Percentiles rank a stretch among this genome's conserved stretches.
Conservation (phyloP, 345 rosid species). For the Lenwebbia sp. region DNA sequence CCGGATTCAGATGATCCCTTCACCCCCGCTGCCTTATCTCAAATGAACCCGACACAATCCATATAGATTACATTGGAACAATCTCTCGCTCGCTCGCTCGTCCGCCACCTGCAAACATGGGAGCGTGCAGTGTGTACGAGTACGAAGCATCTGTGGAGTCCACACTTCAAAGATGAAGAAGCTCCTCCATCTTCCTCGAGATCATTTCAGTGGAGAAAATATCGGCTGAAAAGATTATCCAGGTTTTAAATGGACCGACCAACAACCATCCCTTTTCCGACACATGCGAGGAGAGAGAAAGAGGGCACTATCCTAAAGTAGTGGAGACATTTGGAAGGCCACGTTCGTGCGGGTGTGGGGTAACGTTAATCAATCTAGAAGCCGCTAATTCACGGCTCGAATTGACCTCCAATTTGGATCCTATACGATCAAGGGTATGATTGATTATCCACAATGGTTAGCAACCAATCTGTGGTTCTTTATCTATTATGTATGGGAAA, state of each 20-base stretch:
- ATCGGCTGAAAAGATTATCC: not conserved
- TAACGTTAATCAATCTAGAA: not conserved
- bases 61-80: not conserved
- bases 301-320: not conserved
- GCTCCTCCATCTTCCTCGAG: not conserved
- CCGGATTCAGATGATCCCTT: not conserved
- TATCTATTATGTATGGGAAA: not conserved
- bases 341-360: not conserved
- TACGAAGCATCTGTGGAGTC: not conserved
- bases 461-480: not conserved
- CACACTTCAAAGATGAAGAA: not conserved
- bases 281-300: not conserved
- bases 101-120: not conserved
- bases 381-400: not conserved
- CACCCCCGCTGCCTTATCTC: accelerated
- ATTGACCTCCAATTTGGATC: not conserved
- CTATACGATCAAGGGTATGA: not conserved
- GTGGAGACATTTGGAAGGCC: not conserved
- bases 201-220: not conserved
- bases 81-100: not conserved
- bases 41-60: not conserved
- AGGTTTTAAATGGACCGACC: not conserved
- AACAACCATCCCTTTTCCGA: not conserved
- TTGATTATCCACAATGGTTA: not conserved
- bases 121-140: not conserved